Evolutionary conservation across 1,139 yeast genomes (phyloP).

Genomic region (Eremothecium cymbalariae): DNA sequence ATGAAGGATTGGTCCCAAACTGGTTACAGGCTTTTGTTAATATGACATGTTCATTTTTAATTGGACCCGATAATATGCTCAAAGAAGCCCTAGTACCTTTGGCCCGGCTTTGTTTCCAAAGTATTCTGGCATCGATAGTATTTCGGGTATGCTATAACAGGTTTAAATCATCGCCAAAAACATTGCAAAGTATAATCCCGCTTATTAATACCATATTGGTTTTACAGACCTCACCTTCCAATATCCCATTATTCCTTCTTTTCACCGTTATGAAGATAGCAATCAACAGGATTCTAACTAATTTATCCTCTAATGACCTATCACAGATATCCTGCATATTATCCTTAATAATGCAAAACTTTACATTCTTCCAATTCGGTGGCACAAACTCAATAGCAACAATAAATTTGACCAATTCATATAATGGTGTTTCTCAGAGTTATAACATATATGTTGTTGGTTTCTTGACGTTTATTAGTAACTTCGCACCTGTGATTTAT

Average conservation of each 20-base stretch:
- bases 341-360: conserved; percentile 48
- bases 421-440: conserved; percentile 64
- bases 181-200: conserved; percentile 18
- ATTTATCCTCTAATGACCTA: conserved; percentile 20
- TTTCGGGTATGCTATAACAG: conserved; percentile 10
- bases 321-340: conserved; percentile 16
- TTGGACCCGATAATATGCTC: background rate
- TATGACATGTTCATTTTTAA: conserved; percentile 10
- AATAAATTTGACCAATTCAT: conserved; percentile 82
- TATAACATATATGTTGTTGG: conserved; percentile 75
- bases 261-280: conserved; percentile 31
- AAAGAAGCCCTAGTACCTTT: conserved; percentile 24
- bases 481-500: conserved; percentile 77
- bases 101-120: conserved; percentile 30
- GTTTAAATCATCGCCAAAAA: conserved; percentile 38
- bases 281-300: conserved; percentile 11
- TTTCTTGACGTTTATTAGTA: conserved; percentile 65
- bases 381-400: conserved; percentile 90
- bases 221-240: conserved; percentile 59
- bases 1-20: conserved; percentile 31
- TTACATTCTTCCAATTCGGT: conserved; percentile 80
- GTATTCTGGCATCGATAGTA: conserved; percentile 20
- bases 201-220: conserved; percentile 46
- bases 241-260: conserved; percentile 61
- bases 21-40: conserved; percentile 12